phyloP scores from a whole-genome alignment of 2,329 filamentous ascomycete species.

The Colletotrichum sojae region DNA sequence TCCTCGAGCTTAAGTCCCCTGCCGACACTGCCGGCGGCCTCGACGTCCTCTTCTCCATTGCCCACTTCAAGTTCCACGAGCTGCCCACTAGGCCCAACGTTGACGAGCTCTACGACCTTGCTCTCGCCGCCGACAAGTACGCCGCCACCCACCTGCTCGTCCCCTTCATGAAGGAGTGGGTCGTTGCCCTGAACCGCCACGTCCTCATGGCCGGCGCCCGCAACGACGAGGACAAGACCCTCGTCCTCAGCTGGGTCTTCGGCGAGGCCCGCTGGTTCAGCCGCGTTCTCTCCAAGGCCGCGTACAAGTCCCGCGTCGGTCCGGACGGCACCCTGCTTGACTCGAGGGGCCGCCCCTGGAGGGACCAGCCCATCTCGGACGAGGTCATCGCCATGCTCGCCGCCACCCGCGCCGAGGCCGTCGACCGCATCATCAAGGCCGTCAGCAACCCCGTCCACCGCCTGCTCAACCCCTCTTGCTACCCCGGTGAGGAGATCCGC shows the following conservation, averaged over 20 bases:
- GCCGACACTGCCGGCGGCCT: conserved; percentile 33
- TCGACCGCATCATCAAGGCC: conserved; percentile 38
- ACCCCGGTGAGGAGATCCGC: conserved; percentile 34
- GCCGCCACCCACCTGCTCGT: conserved; percentile 37
- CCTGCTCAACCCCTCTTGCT: conserved; percentile 37
- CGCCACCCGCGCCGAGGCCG: conserved; percentile 34
- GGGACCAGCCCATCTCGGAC: conserved; percentile 32
- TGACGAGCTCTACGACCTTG: conserved; percentile 35
- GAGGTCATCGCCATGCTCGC: conserved; percentile 37
- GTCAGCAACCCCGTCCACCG: conserved; percentile 40
- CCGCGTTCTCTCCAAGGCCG: conserved; percentile 36
- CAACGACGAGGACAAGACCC: conserved; percentile 40
- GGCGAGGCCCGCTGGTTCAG: conserved; percentile 38
- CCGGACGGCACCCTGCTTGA: conserved; percentile 32
- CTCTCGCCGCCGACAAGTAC: conserved; percentile 36
- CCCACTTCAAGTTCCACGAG: conserved; percentile 39
- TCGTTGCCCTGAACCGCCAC: conserved; percentile 38
- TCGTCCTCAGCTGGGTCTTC: conserved; percentile 38
- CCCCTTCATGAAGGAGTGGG: conserved; percentile 40
- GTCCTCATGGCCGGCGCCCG: conserved; percentile 39
- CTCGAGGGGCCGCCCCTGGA: conserved; percentile 34
- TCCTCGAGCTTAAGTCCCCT: conserved; percentile 31
- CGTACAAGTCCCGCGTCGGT: conserved; percentile 34
- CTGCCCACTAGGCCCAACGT: conserved; percentile 35
- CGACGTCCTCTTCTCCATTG: conserved; percentile 35